Evolutionary conservation across 2,329 filamentous ascomycete species (phyloP).

Genomic region (Lachnellula hyalina): DNA sequence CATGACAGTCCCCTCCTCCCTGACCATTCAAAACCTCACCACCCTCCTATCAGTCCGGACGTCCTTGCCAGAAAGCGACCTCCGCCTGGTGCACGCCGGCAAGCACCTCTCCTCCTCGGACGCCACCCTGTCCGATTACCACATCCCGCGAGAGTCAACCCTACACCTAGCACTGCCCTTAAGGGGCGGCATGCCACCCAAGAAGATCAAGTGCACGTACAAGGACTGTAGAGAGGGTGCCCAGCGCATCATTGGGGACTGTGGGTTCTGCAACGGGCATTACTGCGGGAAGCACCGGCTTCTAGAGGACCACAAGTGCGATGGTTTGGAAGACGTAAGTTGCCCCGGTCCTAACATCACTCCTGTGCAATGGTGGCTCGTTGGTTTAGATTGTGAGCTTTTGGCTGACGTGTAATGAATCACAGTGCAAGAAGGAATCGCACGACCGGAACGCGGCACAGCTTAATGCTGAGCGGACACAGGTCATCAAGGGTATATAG

Average conservation of each 20-base stretch:
- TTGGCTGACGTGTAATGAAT: conserved; percentile 33
- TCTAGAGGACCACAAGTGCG: conserved; percentile 91
- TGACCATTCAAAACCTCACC: conserved; percentile 49
- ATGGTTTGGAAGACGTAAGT: conserved; percentile 80
- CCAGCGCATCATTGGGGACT: conserved; percentile 93
- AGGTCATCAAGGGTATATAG: conserved; percentile 87
- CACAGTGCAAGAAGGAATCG: conserved; percentile 88
- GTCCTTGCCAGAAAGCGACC: conserved; percentile 43
- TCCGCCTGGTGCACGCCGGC: conserved; percentile 53
- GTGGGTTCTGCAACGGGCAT: conserved; percentile 87
- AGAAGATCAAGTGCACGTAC: conserved; percentile 80
- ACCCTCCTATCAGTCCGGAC: conserved; percentile 53
- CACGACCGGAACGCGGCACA: conserved; percentile 91
- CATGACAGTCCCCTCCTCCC: conserved; percentile 47
- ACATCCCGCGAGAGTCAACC: conserved; percentile 44
- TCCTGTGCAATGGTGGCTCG: conserved; percentile 36
- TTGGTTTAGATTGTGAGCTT: conserved; percentile 32
- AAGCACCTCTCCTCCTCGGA: conserved; percentile 44
- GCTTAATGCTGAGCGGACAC: conserved; percentile 86
- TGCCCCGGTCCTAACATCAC: conserved; percentile 8
- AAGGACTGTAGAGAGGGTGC: conserved; percentile 84
- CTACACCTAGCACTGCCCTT: conserved; percentile 51
- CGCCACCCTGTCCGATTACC: conserved; percentile 39
- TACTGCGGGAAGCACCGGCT: conserved; percentile 94
- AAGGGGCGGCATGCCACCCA: conserved; percentile 57